Conservation (phyloP, 108 stramenopile species). For the Discostella pseudostelligera region DNA sequence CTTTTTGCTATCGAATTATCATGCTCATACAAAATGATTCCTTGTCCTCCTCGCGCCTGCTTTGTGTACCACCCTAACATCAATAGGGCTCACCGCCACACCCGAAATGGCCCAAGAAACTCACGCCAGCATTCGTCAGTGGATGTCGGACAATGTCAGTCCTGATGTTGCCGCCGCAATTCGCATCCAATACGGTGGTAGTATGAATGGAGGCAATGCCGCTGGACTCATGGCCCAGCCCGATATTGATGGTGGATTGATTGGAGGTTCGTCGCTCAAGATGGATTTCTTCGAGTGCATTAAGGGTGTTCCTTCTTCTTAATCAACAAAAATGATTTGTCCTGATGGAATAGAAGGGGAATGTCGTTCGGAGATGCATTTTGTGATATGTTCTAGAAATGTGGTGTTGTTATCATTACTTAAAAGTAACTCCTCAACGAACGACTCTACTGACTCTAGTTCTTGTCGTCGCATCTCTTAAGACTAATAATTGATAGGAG, state of each 20-base stretch:
- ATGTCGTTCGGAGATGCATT: not conserved
- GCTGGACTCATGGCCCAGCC: slow-evolving; percentile 77
- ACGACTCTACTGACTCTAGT: too few species aligned
- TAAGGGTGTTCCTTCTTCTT: slow-evolving; percentile 70
- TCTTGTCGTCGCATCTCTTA: too few species aligned
- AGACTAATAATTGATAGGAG: too few species aligned
- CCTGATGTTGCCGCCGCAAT: slow-evolving; percentile 79
- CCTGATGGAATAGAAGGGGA: not conserved
- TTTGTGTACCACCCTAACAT: not conserved
- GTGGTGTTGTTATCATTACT: not conserved
- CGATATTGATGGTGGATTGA: slow-evolving; percentile 96
- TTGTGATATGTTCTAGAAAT: not conserved
- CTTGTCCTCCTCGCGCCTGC: not conserved
- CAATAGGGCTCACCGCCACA: slow-evolving; percentile 88
- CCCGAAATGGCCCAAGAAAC: slow-evolving; percentile 99
- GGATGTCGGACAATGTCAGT: slow-evolving; percentile 87
- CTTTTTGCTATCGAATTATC: not conserved
- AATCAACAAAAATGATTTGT: too few species aligned
- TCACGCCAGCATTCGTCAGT: slow-evolving; percentile 91
- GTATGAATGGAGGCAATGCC: slow-evolving; percentile 93
- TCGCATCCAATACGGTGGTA: slow-evolving; percentile 96
- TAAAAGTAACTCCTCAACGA: too few species aligned
- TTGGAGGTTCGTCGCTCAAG: slow-evolving; percentile 93
- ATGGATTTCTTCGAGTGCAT: slow-evolving; percentile 95
- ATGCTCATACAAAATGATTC: too few species aligned